Evolutionary conservation across 345 rosid species (phyloP), one percentile per base, ranked within the genome.

Genomic region (Balakata baccata): DNA sequence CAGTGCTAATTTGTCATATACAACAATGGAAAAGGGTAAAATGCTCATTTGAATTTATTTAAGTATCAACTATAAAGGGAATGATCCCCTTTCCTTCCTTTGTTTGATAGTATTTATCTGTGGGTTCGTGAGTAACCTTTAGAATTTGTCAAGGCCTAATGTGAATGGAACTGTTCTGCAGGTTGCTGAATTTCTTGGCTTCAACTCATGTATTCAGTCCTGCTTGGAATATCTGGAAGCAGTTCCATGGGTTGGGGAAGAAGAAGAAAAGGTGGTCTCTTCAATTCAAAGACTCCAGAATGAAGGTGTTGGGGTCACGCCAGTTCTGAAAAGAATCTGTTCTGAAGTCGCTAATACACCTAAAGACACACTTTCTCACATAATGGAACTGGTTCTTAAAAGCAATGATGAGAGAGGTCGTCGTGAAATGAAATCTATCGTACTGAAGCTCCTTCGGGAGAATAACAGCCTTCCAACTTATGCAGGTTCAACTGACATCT

Each of bases 191-290:
- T 67, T 84, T 79, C 88, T 92, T 68, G 89, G 94, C 64, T 95
- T 88, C 78, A 86, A 72, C 66, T 82, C 83, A 47, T 95, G 99
- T 84, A 87, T 91, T 0, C 81, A 74, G 41, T 85, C 94, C 75
- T 92, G 97, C 79, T 87, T 95, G 84, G 95, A 91, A 84, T 95
- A 89, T 77, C 80, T 95, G 72, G 99, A 95, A 87, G 99, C 99
- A 67, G 99, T 92, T 81, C 99, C 99, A 0, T 95, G 99, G 99
- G 92, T 91, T 18, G 99, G 97, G 29, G 93, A 94, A 81, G 98
- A 95, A 79, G 99, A 95, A 77, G 97, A 89, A 74, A 92, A 87
- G 76, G 99, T 95, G 29, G 86, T 95, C 66, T 89, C 92, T 13
- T 86, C 94, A 17, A 85, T 95, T 56, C 78, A 86, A 37, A 83